phyloP scores from a whole-genome alignment of 768 basidiomycete species.

The Nevesoporus exiguus region DNA sequence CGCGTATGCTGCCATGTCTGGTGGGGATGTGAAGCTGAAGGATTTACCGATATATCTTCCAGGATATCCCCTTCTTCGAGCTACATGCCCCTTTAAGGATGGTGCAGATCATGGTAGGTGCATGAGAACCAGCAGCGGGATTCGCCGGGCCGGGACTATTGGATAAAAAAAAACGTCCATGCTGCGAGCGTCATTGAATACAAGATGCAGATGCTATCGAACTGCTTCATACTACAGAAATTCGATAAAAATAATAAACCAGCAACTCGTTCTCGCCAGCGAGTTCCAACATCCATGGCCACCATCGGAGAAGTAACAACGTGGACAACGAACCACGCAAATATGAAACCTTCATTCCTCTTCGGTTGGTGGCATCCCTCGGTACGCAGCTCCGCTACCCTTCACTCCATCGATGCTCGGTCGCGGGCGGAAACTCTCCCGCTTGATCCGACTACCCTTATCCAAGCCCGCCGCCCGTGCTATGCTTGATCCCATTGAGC shows the following conservation, averaged over 20 bases:
- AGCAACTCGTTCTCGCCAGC: slow-evolving; percentile 21
- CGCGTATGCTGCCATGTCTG: slow-evolving; percentile 18
- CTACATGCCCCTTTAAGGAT: not conserved
- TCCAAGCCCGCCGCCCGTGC: slow-evolving; percentile 24
- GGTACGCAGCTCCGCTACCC: slow-evolving; percentile 9
- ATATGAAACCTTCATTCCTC: slow-evolving; percentile 19
- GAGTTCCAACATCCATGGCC: slow-evolving; percentile 4
- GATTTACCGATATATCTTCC: not conserved
- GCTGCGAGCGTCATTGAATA: not conserved
- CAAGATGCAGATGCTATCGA: not conserved
- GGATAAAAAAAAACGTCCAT: not conserved
- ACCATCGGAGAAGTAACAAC: not conserved
- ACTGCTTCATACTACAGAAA: slow-evolving; percentile 11
- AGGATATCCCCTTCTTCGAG: not conserved
- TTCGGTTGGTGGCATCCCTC: slow-evolving; percentile 26
- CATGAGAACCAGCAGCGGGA: not conserved
- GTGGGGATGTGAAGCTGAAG: not conserved
- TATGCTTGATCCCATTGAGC: slow-evolving; percentile 6
- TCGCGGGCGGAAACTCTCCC: slow-evolving; percentile 83
- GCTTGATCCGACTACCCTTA: slow-evolving; percentile 51
- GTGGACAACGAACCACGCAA: not conserved
- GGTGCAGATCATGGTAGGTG: slow-evolving; percentile 11
- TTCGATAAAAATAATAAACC: slow-evolving; percentile 23
- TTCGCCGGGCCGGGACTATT: too few relatives aligned
- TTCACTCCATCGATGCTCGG: slow-evolving; percentile 58